Evolutionary conservation across 2,329 filamentous ascomycete genomes (phyloP), one percentile per base, ranked within the genome.

Genomic region (Ascochyta lentis): DNA sequence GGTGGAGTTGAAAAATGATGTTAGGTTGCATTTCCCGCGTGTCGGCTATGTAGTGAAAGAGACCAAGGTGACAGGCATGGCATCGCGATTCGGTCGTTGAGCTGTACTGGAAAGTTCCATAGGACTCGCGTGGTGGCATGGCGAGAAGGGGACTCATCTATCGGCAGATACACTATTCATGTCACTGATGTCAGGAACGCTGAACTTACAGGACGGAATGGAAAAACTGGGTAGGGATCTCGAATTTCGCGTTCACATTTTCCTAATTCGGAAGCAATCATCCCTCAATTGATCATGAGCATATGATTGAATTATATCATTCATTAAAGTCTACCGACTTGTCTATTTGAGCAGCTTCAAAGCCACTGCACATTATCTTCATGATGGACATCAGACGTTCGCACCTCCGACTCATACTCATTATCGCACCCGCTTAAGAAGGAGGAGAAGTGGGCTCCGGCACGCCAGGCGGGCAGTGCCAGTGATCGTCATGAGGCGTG

Each of bases 401-500:
- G 16, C 33, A 35, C 15, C 33, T 16, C 15, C n/a, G 33, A 35
- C 19, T 23, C 15, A 22, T 40, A 24, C 22, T 40, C 22, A 40
- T 23, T 23, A 35, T n/a, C 7, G 10, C 10, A 15, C 22, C 10
- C 35, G 19, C 34, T 59, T 54, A 65, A 34, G 63, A 41, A n/a
- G 63, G 63, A 37, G 63, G 63, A 29, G 53, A 53, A 27, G 57
- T 58, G 13, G 63, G 63, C 56, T 59, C 57, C 31, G 63, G 59
- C 6, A 66, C 61, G n/a, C 63, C 63, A 24, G 63, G 57, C 48
- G 63, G 63, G 47, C 63, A 66, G 35, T 66, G 63, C 63, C 63
- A 66, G 59, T 66, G 63, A 56, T 68, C 65, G 1, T 59, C 60
- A 31, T 67, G 66, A 26, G 64, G 66, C 22, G 63, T 63, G 34